Conservation (phyloP, 768 basidiomycete species). For the Tubosaeta sp. region DNA sequence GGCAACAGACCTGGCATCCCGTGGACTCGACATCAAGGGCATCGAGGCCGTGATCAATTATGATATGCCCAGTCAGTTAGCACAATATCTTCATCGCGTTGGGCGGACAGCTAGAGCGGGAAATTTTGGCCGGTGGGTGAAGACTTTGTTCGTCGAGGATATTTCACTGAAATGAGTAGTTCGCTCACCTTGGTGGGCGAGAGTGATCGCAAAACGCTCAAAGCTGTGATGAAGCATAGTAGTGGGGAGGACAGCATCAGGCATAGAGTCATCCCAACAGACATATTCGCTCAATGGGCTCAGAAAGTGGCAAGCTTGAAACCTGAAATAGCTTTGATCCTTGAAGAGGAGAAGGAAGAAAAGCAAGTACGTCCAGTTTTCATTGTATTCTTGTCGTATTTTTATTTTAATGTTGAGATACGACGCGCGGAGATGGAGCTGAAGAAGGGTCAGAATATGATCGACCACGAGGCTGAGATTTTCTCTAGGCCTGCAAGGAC, state of each 20-base stretch:
- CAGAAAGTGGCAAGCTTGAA: conserved; percentile 68
- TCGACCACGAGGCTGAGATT: conserved; percentile 91
- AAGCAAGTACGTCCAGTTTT: conserved; percentile 58
- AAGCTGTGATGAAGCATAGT: conserved; percentile 89
- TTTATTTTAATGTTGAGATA: conserved; percentile 44
- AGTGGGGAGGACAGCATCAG: conserved; percentile 74
- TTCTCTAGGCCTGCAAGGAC: conserved; percentile 90
- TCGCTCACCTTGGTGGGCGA: conserved; percentile 96
- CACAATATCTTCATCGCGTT: conserved; percentile 95
- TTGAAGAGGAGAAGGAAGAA: conserved; percentile 93
- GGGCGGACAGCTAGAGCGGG: conserved; percentile 97
- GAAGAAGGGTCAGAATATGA: conserved; percentile 90
- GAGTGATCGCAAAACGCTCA: conserved; percentile 93
- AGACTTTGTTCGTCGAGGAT: neutral
- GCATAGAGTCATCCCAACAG: conserved; percentile 81
- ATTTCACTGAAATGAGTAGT: conserved; percentile 36
- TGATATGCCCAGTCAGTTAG: conserved; percentile 92
- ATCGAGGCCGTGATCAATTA: conserved; percentile 98
- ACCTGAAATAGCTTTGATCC: conserved; percentile 69
- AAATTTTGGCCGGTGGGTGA: conserved; percentile 76
- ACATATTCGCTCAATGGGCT: conserved; percentile 66
- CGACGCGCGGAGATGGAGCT: conserved; percentile 95
- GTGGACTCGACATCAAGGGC: conserved; percentile 96
- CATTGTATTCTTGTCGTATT: neutral
- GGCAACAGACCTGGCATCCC: conserved; percentile 94